These are phyloP conservation scores for Salix udensis DNA, from an alignment of 345 rosid genomes.

Conservation along the genomic window DNA sequence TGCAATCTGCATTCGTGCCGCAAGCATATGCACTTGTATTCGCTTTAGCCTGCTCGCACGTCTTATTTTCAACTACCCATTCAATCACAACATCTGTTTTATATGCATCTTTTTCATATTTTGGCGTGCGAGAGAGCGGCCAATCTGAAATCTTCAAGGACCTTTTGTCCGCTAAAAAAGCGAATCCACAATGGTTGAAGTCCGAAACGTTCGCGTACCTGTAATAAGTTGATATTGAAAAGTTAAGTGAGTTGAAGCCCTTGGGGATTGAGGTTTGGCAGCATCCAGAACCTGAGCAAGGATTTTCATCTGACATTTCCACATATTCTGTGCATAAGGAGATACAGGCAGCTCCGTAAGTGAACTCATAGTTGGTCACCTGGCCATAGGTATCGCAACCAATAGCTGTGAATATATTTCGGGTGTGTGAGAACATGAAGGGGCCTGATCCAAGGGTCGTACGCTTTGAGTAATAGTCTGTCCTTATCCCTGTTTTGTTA, in stretches of 20 bases:
- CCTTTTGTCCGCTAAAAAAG: slow-evolving; percentile 14
- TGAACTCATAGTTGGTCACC: not conserved
- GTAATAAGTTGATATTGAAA: accelerated
- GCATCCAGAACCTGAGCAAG: slow-evolving; percentile 31
- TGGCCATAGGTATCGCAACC: slow-evolving; percentile 16
- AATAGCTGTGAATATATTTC: slow-evolving; percentile 25
- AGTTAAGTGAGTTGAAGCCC: not conserved
- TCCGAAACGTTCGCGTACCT: not conserved
- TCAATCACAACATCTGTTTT: too few relatives aligned
- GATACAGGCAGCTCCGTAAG: slow-evolving; percentile 12
- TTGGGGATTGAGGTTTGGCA: slow-evolving; percentile 22
- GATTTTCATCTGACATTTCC: not conserved
- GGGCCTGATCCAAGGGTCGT: not conserved
- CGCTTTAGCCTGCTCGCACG: too few relatives aligned
- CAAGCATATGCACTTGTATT: too few relatives aligned
- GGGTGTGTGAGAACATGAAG: slow-evolving; percentile 8
- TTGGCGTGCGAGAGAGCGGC: not conserved
- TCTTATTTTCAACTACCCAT: too few relatives aligned
- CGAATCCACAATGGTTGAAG: slow-evolving; percentile 16
- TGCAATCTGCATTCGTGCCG: too few relatives aligned
- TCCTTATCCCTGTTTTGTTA: not conserved
- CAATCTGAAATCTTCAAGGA: not conserved
- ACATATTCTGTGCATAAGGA: not conserved
- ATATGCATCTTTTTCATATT: not conserved
- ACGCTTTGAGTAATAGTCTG: accelerated